These are phyloP conservation scores for Colletotrichum salicis DNA, from an alignment of 2,329 filamentous ascomycete genomes.

Conservation along the genomic window DNA sequence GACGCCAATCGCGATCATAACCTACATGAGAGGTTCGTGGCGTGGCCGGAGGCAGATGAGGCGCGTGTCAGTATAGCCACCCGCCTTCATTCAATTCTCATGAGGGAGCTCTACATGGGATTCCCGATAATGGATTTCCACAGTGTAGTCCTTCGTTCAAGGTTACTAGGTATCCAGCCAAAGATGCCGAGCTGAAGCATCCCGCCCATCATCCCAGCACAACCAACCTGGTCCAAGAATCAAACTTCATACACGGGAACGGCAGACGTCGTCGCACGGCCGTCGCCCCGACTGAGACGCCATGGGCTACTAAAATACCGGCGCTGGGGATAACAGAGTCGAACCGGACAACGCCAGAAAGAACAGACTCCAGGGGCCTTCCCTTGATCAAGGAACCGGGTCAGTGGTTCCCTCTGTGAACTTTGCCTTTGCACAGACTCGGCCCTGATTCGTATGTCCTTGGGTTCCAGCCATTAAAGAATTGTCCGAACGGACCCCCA, in stretches of 20 bases:
- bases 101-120: background rate
- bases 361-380: background rate
- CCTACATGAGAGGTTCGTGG: background rate
- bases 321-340: background rate
- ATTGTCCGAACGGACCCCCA: constrained; percentile 25
- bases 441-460: background rate
- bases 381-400: background rate
- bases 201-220: background rate
- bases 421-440: constrained; percentile 17
- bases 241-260: background rate
- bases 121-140: background rate
- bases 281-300: background rate
- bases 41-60: constrained; percentile 8
- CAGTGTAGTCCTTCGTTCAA: background rate
- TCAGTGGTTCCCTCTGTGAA: background rate
- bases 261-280: constrained; percentile 16
- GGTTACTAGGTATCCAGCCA: background rate
- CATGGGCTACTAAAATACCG: constrained; percentile 1
- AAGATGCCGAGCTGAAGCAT: background rate
- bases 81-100: background rate
- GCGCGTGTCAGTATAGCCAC: constrained; percentile 23
- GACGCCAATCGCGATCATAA: background rate
- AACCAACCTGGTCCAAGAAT: background rate
- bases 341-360: background rate
- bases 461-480: background rate